Evolutionary conservation across 75 land plant species (phyloP), one percentile per base, ranked within the genome.

Genomic region (Pinus albicaulis): DNA sequence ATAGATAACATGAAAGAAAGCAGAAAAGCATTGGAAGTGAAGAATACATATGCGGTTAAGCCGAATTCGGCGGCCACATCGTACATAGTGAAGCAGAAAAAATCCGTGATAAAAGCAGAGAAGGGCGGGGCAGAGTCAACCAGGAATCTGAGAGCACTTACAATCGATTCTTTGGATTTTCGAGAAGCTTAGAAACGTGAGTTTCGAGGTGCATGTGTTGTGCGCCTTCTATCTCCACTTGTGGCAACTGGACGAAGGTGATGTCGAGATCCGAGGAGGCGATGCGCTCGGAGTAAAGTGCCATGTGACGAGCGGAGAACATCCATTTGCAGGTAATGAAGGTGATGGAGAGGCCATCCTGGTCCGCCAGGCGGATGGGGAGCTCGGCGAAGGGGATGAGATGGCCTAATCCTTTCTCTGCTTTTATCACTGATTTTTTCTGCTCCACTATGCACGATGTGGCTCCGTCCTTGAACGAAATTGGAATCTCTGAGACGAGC

Each of bases 341-440:
- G 76, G 94, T 87, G 82, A 87, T 71, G 3, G 59, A 19, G 74
- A 89, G 77, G 20, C 71, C 38, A 56, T 82, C 76, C 41, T 53
- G 65, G 69, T 8, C 38, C 79, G 83, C 74, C 55, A 92, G 86
- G 10, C 74, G 82, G 77, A 77, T 86, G 56, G 88, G 84, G 38
- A 89, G 76, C 75, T 91, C 89, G 17, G 77, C 56, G 53, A 92
- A 36, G 1, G 95, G 90, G 80, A 80, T 86, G n/a, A 88, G 75
- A 85, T 89, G 95, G 48, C 92, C 90, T 75, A 86, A 28, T 28
- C n/a, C n/a, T 5, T 4, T 59, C 61, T 59, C 61, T 59, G 1
- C 23, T 7, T 59, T 59, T 59, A 59, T 59, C 23, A 59, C 23
- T 20, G 25, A 59, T 5, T 22, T 59, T 7, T 59, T 23, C 25